Evolutionary conservation across 495 filamentous ascomycete species (phyloP).

Genomic region (Hyaloscypha variabilis): DNA sequence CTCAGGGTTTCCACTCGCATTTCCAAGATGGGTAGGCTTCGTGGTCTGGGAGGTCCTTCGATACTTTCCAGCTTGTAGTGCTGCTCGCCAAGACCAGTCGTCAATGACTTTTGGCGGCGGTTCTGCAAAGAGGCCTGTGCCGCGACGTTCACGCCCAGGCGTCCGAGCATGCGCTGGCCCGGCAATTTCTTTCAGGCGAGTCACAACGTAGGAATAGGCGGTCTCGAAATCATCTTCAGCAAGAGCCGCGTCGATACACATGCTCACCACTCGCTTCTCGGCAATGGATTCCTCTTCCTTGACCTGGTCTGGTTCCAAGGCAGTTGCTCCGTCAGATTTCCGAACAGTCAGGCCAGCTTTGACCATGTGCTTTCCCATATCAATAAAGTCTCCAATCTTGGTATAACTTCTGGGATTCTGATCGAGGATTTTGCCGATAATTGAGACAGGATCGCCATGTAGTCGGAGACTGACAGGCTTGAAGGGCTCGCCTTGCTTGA

Average conservation of each 20-base stretch:
- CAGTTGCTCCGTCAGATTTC: conserved; percentile 10
- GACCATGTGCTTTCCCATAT: conserved; percentile 76
- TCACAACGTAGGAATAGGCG: conserved; percentile 93
- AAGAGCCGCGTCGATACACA: conserved; percentile 88
- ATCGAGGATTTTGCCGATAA: conserved; percentile 83
- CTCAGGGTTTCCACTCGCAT: conserved; percentile 51
- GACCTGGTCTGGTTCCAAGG: conserved; percentile 32
- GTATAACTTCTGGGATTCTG: conserved; percentile 88
- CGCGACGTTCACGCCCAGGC: conserved; percentile 30
- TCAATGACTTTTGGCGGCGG: conserved; percentile 51
- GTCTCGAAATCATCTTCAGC: conserved; percentile 92
- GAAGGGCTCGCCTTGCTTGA: conserved; percentile 92
- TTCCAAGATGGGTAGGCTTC: conserved; percentile 55
- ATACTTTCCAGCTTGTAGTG: conserved; percentile 84
- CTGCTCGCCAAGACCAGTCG: conserved; percentile 90
- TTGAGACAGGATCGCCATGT: conserved; percentile 79
- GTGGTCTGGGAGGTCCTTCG: conserved; percentile 50
- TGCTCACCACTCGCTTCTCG: conserved; percentile 75
- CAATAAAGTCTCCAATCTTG: conserved; percentile 79
- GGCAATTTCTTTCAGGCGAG: conserved; percentile 45
- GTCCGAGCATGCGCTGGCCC: conserved; percentile 40
- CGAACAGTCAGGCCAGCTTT: conserved; percentile 60
- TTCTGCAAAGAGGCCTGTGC: conserved; percentile 19
- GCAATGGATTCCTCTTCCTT: conserved; percentile 36
- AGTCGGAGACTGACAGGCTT: conserved; percentile 88